Evolutionary conservation across 768 basidiomycete genomes (phyloP).

Genomic region (Exsudoporus frostii): DNA sequence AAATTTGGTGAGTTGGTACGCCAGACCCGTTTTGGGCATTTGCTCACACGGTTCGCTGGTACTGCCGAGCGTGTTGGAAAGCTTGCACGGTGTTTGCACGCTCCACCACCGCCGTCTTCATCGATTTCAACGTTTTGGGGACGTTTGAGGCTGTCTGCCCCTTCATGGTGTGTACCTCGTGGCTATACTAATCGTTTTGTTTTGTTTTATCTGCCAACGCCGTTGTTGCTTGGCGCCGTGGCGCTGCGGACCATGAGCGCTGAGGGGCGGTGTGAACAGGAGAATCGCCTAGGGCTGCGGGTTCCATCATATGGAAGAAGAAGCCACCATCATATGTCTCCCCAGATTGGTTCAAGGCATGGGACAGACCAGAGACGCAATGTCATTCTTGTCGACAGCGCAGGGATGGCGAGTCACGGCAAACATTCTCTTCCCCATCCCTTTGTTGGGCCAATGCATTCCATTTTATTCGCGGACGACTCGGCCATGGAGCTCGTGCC

Average conservation of each 20-base stretch:
- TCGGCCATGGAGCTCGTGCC: no score
- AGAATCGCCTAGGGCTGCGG: not conserved
- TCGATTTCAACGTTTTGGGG: not conserved
- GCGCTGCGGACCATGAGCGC: constrained; percentile 1
- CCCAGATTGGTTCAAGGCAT: not conserved
- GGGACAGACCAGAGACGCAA: not conserved
- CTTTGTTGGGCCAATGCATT: no score
- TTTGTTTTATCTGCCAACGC: no score
- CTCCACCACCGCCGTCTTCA: not conserved
- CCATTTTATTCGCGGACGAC: no score
- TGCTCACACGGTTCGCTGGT: constrained; percentile 3
- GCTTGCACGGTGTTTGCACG: not conserved
- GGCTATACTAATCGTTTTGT: not conserved
- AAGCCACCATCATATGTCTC: not conserved
- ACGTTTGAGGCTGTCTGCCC: not conserved
- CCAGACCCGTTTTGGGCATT: not conserved
- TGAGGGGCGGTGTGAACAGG: constrained; percentile 2
- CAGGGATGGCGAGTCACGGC: not conserved
- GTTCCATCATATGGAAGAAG: constrained; percentile 1
- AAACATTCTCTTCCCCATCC: not conserved
- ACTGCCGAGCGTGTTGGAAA: not conserved
- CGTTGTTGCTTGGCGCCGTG: not conserved
- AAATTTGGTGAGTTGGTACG: constrained; percentile 21
- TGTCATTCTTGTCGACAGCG: not conserved
- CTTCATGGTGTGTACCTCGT: not conserved